These are phyloP conservation scores for Vachellia collinsii DNA, from an alignment of 306 rosid genomes.

Conservation along the genomic window DNA sequence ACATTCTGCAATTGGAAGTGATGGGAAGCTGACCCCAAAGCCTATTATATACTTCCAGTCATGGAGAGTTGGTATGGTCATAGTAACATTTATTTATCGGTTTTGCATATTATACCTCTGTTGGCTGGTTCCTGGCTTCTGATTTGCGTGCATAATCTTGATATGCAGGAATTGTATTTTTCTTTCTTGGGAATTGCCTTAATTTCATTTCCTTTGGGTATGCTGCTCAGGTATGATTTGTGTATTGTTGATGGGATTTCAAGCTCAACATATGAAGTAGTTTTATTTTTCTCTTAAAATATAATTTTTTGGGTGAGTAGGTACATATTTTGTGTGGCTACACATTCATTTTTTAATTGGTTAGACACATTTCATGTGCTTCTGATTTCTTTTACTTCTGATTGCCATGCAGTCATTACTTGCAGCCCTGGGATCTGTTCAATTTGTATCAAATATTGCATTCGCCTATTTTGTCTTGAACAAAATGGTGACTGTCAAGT, in stretches of 20 bases:
- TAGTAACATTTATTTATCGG: conserved; percentile 30
- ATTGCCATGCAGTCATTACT: conserved; percentile 80
- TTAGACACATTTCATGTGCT: conserved; percentile 24
- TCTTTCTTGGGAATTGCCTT: conserved; percentile 89
- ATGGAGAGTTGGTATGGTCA: conserved; percentile 87
- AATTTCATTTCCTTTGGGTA: conserved; percentile 95
- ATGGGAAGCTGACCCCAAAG: conserved; percentile 72
- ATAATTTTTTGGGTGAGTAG: conserved; percentile 2
- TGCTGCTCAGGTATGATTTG: conserved; percentile 90
- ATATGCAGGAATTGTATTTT: conserved; percentile 79
- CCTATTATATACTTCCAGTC: conserved; percentile 81
- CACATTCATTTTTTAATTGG: not conserved
- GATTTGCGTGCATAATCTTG: conserved; percentile 25
- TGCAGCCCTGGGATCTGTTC: conserved; percentile 97
- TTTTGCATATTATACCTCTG: conserved; percentile 34
- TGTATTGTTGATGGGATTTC: conserved; percentile 12
- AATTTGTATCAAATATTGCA: conserved; percentile 95
- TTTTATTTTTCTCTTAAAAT: conserved; percentile 25
- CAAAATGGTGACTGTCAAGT: conserved; percentile 95
- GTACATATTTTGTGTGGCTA: not conserved
- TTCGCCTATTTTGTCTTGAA: conserved; percentile 94
- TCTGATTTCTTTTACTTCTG: conserved; percentile 9
- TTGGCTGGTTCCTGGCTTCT: conserved; percentile 29
- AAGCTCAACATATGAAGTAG: conserved; percentile 16
- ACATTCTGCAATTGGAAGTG: conserved; percentile 66